These are phyloP conservation scores for Fraxinus floribunda DNA, from an alignment of 305 asterid genomes.

Conservation along the genomic window DNA sequence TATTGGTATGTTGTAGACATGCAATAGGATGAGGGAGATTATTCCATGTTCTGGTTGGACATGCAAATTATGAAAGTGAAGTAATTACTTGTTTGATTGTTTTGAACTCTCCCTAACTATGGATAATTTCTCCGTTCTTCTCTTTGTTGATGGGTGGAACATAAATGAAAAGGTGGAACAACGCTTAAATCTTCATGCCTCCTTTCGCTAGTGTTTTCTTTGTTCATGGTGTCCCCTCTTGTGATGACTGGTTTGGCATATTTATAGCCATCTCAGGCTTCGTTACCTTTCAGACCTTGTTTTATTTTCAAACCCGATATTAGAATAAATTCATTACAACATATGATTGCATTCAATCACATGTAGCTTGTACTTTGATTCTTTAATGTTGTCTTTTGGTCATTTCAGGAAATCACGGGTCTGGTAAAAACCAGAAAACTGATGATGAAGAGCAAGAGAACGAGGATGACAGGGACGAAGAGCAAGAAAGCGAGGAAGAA, in stretches of 20 bases:
- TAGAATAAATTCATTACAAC: neutral
- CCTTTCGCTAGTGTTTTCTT: neutral
- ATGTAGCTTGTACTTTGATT: neutral
- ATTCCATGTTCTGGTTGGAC: neutral
- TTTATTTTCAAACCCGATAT: neutral
- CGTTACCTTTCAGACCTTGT: neutral
- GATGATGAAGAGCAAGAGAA: conserved; percentile 23
- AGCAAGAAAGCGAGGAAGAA: neutral
- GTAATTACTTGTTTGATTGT: neutral
- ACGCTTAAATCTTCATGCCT: neutral
- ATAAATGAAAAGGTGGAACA: neutral
- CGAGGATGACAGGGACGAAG: conserved; percentile 28
- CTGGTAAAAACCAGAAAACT: conserved; percentile 30
- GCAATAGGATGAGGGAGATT: neutral
- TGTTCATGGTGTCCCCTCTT: neutral
- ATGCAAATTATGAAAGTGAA: neutral
- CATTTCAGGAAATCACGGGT: conserved; percentile 32
- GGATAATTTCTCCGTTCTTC: neutral
- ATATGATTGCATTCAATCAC: neutral
- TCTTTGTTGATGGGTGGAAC: neutral
- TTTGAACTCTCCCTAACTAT: neutral
- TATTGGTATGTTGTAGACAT: neutral
- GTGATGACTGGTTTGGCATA: neutral
- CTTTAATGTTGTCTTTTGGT: neutral
- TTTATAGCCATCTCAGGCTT: neutral